Evolutionary conservation across 345 rosid species (phyloP), one percentile per base, ranked within the genome.

Genomic region (Iberis pinnata): DNA sequence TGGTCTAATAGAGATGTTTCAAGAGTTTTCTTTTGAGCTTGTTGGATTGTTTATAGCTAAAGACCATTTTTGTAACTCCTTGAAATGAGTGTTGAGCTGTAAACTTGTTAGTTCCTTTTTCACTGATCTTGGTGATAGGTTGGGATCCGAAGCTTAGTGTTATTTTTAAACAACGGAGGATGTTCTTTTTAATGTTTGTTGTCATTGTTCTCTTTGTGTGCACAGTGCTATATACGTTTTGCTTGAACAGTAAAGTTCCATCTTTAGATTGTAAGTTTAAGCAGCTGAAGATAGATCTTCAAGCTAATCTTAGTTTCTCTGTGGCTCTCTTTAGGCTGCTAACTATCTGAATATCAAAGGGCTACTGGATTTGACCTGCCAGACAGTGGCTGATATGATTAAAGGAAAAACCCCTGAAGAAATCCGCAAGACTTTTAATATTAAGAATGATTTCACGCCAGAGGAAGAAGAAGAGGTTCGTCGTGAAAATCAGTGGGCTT

Each of bases 391-490:
- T 1, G 86, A 78, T 70, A 78, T 75, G 89, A 78, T 84, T 43
- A 82, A 80, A 68, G 84, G 84, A 2, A 79, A 76, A 74, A 76
- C 82, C 0, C 82, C 88, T 0, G 80, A 75, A 55, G 86, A 85
- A 62, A 78, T 78, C 53, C 76, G 87, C 41, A 68, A 58, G 85
- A 73, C 70, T 0, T 78, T 82, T 44, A 73, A 69, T 49, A 77
- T 82, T 57, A 65, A 53, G 73, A 82, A 80, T 11, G 89, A 80
- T 49, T 76, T 79, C 74, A 70, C 76, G 13, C 72, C 80, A 0
- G 89, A 82, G 57, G 86, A 85, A 55, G 89, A 80, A 59, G 82
- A 70, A 25, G 77, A 80, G 71, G 77, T 80, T 26, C 72, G 89
- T 10, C 62, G 80, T 37, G 84, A 82, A 73, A 76, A 76, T 47